phyloP scores from a whole-genome alignment of 2,329 filamentous ascomycete genomes.

The Cercospora sesami region DNA sequence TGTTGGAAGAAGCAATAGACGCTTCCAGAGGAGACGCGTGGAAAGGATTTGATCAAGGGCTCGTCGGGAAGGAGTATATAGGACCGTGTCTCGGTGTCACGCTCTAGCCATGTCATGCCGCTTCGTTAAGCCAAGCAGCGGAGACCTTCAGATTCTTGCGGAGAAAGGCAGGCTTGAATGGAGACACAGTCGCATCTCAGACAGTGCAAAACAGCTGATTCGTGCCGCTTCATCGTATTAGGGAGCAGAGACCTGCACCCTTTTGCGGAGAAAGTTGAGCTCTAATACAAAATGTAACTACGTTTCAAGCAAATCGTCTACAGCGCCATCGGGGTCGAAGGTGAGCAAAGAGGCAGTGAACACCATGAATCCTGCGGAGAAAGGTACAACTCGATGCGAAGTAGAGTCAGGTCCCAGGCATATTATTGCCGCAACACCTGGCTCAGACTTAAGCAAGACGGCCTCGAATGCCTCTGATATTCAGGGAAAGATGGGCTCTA shows the following conservation, averaged over 20 bases:
- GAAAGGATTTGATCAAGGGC: no score
- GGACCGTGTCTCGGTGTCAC: no score
- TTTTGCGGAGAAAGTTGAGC: neutral
- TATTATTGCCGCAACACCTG: neutral
- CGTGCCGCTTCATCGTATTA: no score
- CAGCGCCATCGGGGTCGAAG: neutral
- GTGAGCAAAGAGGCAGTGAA: neutral
- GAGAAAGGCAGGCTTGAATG: no score
- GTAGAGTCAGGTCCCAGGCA: neutral
- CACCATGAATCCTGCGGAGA: neutral
- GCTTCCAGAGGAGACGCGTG: no score
- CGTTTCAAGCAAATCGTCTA: neutral
- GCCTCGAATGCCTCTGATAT: neutral
- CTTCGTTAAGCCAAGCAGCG: no score
- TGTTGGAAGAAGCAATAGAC: no score
- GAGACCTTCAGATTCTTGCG: no score
- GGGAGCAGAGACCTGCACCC: neutral
- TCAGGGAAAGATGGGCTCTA: neutral
- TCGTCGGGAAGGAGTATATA: no score
- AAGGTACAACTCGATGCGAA: neutral
- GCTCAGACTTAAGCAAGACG: neutral
- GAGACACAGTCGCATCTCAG: no score
- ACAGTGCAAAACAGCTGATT: no score
- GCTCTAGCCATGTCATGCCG: no score
- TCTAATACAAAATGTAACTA: neutral